Base-by-base conservation (phyloP, 2,329 filamentous ascomycete species). In the Cladophialophora yegresii region DNA sequence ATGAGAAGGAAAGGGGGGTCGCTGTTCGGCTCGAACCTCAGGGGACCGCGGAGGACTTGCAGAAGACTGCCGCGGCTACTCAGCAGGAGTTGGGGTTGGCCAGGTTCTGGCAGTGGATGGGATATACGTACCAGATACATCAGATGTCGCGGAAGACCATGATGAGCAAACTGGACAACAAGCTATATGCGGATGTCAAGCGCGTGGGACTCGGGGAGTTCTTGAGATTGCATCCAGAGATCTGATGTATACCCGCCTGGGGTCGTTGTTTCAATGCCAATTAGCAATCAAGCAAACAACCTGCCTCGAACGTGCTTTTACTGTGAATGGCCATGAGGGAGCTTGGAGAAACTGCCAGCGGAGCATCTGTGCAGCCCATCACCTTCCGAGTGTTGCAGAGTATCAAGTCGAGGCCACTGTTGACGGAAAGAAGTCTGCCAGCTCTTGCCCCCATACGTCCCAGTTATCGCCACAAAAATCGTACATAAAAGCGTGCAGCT, bases 381-480 rank as follows among this genome's bases (percentile, higher is more conserved):
- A 16, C 13, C 16, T 40, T 40, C 16, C 3, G 36, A 6, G 7
- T 43, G 2, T 20, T 43, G 36, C 47, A 50, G 13, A 23, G 3
- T 10, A 33, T 58, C 20, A 58, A 16, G 55, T 32, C 20, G 16
- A n/a, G 16, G 55, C 6, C 40, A 43, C 49, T 9, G 12, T 20
- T 1, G 36, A 30, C 13, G 55, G 55, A 13, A 58, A 50, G 22
- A 58, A 22, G 43, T 58, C 55, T 28, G 55, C 30, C 12, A 58
- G 32, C n/a, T 60, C 58, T 26, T 60, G 30, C 5, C 47, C 32
- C 49, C 58, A 60, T 16, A 53, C 23, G 26, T 60, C 58, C 58
- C 58, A 60, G 32, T 54, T 60, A 9, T 60, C 58, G 12, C 49
- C 58, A n/a, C 58, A 60, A 16, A 60, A 60, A 54, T 60, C 58